Conservation (phyloP, 2,329 filamentous ascomycete genomes). For the Nemania sp. region DNA sequence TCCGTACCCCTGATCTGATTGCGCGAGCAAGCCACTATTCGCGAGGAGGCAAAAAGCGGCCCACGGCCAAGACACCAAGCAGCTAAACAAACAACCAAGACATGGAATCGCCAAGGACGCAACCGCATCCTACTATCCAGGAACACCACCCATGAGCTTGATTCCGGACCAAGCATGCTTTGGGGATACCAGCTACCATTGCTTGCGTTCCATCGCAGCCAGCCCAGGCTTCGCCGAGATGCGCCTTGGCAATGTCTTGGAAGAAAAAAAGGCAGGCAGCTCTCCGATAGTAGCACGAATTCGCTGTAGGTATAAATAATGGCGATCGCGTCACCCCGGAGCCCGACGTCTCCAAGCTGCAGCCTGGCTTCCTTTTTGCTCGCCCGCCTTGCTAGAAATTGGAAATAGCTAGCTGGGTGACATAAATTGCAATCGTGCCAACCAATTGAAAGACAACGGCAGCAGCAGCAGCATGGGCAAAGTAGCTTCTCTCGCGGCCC, state of each 20-base stretch:
- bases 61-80: background rate
- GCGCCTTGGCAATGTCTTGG: conserved; percentile 21
- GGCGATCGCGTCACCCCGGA: background rate
- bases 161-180: conserved; percentile 8
- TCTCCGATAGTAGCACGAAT: too few species aligned
- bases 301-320: too few species aligned
- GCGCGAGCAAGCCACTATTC: too few species aligned
- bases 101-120: conserved; percentile 17
- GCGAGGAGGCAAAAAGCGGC: too few species aligned
- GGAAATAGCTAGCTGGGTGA: background rate
- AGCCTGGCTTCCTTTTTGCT: too few species aligned
- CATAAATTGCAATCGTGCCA: too few species aligned
- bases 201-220: conserved; percentile 7
- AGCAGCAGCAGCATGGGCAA: conserved; percentile 12
- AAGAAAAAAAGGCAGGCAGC: too few species aligned
- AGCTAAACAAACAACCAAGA: background rate
- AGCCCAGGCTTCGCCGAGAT: background rate
- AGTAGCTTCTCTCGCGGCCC: conserved; percentile 14
- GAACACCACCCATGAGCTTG: conserved; percentile 14
- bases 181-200: conserved; percentile 6
- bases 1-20: conserved; percentile 10
- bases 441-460: too few species aligned
- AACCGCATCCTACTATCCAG: background rate
- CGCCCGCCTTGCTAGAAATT: too few species aligned
- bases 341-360: background rate